Evolutionary conservation across 2,329 filamentous ascomycete species (phyloP), one percentile per base, ranked within the genome.

Genomic region (Aspergillus latus): DNA sequence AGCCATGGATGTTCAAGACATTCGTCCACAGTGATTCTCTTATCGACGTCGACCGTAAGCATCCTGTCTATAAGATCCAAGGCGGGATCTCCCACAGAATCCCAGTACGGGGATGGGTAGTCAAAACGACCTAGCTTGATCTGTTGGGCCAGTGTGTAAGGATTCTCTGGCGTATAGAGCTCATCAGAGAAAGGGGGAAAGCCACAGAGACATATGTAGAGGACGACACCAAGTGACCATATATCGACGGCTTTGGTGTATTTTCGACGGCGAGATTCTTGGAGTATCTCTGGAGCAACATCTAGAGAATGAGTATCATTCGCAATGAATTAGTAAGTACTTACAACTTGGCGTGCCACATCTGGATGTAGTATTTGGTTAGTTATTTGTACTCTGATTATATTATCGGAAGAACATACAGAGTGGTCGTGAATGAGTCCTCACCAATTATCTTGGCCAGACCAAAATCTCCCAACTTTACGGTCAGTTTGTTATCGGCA

Each of bases 381-480:
- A 37, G 34, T 21, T 37, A 37, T 5, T 37, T 13, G n/a, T 37
- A 37, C 34, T 10, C 21, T 21, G 21, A 43, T n/a, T 21, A 6
- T n/a, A 10, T 16, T 21, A 21, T 11, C 28, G 15, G 39, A 36
- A 13, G 39, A 59, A 74, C 80, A 70, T 74, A 94, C 61, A 99
- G 78, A 0, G 94, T 97, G 0, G 92, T 97, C 1, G 94, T 97
- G 71, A 99, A 99, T 0, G 93, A 97, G 70, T 97, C 92, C 72
- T 99, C 94, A 60, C 95, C 95, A 63, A 99, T 96, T 63, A 99
- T 97, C 76, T 99, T 99, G 42, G 94, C 93, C 37, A 99, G 82
- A 45, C 94, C 94, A 74, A 99, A 99, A 74, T 99, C 94, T 16
- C 92, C 94, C 59, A 99, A 78, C 76, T 99, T 99, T 61, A 96